These are phyloP conservation scores for Scenedesmus sp. DNA, from an alignment of 163 green algal species.

Conservation along the genomic window DNA sequence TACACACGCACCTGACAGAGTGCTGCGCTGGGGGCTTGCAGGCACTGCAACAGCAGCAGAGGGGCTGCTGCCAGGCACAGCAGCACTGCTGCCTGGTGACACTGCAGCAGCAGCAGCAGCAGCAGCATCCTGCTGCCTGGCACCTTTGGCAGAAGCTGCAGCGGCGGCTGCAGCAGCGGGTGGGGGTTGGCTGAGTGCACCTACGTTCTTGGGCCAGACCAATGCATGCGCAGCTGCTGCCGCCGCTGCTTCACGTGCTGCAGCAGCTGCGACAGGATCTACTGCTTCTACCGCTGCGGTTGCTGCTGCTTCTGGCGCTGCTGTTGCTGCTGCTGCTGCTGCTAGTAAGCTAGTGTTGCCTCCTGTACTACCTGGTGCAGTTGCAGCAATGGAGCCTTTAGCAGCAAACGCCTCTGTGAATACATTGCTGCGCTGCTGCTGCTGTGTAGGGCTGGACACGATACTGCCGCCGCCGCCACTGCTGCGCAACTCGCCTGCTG, in stretches of 20 bases:
- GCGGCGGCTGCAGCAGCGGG: not conserved
- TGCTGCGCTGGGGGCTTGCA: not conserved
- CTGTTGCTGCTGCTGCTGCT: not conserved
- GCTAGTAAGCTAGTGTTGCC: not conserved
- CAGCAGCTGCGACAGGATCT: not conserved
- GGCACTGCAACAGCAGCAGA: conserved; percentile 21
- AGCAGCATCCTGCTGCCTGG: not conserved
- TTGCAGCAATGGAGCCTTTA: not conserved
- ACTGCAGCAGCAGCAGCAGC: not conserved
- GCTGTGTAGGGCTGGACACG: not conserved
- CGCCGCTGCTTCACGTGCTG: not conserved
- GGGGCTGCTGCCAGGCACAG: not conserved
- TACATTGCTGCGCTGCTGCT: conserved; percentile 30
- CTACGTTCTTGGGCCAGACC: not conserved
- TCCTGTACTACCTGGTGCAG: not conserved
- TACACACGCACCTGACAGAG: not conserved
- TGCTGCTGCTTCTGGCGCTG: not conserved
- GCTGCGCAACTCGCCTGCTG: not conserved
- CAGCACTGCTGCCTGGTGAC: not conserved
- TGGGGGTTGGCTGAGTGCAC: not conserved
- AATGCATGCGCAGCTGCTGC: not conserved
- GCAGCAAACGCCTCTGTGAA: conserved; percentile 37
- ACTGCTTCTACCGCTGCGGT: not conserved
- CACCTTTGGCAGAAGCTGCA: not conserved
- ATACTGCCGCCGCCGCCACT: conserved; percentile 12